Percentiles rank a stretch among this genome's conserved stretches.
Evolutionary conservation across 2,329 filamentous ascomycete genomes (phyloP).

Genomic region (Ilyonectria robusta): DNA sequence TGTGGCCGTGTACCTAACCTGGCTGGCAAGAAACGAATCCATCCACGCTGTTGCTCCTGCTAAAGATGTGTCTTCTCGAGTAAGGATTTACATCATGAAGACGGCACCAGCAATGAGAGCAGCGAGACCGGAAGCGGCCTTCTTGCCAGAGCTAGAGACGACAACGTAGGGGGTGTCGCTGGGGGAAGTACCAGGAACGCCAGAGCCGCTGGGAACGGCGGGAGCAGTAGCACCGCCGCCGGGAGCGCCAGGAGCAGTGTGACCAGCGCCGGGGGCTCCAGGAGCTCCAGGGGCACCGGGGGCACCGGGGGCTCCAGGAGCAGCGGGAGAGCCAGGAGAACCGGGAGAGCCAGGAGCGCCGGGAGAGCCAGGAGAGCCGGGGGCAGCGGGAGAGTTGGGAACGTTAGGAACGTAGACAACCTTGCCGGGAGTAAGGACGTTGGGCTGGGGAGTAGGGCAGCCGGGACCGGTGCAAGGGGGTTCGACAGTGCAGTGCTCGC

Average conservation of each 20-base stretch:
- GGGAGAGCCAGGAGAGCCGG: neutral
- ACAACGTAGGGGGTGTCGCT: conserved; percentile 36
- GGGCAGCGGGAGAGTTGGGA: neutral
- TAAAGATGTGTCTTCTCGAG: neutral
- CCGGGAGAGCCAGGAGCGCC: neutral
- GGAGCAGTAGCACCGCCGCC: no score
- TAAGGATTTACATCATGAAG: conserved; percentile 44
- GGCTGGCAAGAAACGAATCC: conserved; percentile 23
- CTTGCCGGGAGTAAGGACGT: conserved; percentile 6
- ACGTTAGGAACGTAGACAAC: conserved; percentile 15
- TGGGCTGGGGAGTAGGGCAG: conserved; percentile 41
- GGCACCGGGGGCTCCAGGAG: neutral
- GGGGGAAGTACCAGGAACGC: neutral
- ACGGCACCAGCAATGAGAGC: conserved; percentile 43
- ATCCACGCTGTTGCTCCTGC: conserved; percentile 11
- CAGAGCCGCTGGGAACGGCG: neutral
- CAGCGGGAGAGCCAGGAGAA: neutral
- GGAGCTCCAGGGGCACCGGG: neutral
- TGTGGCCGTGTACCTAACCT: conserved; percentile 15
- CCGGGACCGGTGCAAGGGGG: conserved; percentile 44
- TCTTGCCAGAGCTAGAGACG: conserved; percentile 44
- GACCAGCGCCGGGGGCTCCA: neutral
- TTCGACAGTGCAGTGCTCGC: conserved; percentile 48
- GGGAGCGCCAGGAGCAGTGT: no score
- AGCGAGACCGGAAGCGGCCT: conserved; percentile 42